Conservation (phyloP, 164 flowering plant species). For the Warburgia ugandensis region DNA sequence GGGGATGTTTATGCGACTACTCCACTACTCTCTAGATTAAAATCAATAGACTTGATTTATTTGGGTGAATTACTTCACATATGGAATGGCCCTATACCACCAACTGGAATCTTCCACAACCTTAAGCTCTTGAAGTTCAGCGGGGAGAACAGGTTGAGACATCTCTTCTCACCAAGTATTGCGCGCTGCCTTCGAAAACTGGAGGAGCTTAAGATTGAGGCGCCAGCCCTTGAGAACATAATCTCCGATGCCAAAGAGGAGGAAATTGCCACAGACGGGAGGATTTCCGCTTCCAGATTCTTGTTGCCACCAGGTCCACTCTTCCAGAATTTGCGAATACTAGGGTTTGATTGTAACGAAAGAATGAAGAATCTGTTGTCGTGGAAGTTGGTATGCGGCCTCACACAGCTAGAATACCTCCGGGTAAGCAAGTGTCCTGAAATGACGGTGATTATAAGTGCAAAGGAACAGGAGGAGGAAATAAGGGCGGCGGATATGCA, state of each 20-base stretch:
- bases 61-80: neutral
- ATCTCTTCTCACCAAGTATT: neutral
- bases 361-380: neutral
- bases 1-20: too few relatives aligned
- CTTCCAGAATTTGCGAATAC: neutral
- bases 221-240: too few relatives aligned
- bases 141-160: too few relatives aligned
- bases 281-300: neutral
- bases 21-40: too few relatives aligned
- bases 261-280: neutral
- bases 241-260: neutral
- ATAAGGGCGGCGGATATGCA: too few relatives aligned
- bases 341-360: neutral
- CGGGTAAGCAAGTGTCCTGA: neutral
- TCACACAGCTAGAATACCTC: neutral
- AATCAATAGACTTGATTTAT: too few relatives aligned
- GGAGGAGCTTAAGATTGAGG: neutral
- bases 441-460: neutral
- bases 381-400: too few relatives aligned
- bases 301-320: neutral
- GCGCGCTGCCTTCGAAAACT: neutral
- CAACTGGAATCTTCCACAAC: neutral
- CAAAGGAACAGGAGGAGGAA: slow-evolving; percentile 1
- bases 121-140: neutral
- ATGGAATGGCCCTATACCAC: neutral